Evolutionary conservation across 129 eudicot species (phyloP), one percentile per base, ranked within the genome.

Genomic region (Tagetes patula): DNA sequence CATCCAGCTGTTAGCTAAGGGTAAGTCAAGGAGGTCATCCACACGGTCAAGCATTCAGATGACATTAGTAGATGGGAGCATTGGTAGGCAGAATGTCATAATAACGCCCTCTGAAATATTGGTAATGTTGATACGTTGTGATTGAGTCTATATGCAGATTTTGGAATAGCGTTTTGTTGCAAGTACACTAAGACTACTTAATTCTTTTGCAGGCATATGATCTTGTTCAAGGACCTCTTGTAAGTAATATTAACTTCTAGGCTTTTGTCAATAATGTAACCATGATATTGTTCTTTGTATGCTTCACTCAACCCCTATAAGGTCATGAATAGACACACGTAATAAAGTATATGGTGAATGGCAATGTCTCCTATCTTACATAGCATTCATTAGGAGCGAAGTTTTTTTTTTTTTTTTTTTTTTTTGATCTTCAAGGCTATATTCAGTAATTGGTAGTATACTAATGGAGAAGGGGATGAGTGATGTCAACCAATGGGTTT

Each of bases 161-260:
- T 70, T 49, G 47, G 56, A 37, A 33, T 65, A 39, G 72, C 45
- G 43, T 81, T 32, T 65, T 68, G 39, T 13, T 73, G 34, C 41
- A 40, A 32, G 37, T 78, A 45, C 50, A 38, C 71, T 75, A 30
- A 85, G 59, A 73, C 62, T 65, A 52, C 33, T 61, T 75, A 41
- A 53, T 81, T 63, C 71, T 53, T 75, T 32, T 89, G 91, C 89
- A 92, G 97, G 96, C 96, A 8, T 92, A 89, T 77, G 91, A 92
- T 72, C 94, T 92, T 85, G 96, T 92, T 72, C 97, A 92, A 84
- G 97, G 97, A 77, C 84, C 85, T 39, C 82, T 74, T 77, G 97
- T 92, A 88, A 92, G 97, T 91, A 27, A 52, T 68, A 61, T n/a
- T n/a, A n/a, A 49, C 65, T 65, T 66, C n/a, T 47, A 49, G 2